These are phyloP conservation scores for Naganishia antarctica DNA, from an alignment of 768 basidiomycete species.

Conservation along the genomic window DNA sequence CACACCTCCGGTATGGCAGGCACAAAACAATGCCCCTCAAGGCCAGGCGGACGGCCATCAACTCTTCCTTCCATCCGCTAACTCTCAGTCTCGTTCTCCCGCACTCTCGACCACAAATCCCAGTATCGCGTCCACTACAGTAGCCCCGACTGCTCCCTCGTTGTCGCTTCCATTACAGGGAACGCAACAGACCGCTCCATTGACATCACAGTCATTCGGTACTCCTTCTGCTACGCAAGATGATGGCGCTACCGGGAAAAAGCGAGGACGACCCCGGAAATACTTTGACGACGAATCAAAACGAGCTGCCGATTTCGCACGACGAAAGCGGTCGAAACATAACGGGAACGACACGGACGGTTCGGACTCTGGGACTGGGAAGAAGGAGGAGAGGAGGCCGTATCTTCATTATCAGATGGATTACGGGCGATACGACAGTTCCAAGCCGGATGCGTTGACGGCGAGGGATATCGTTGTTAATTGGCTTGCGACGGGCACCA, in stretches of 20 bases:
- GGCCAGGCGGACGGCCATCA: too few species aligned
- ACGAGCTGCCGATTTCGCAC: background rate
- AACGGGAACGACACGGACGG: conserved; percentile 11
- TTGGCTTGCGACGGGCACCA: conserved; percentile 2
- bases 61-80: too few species aligned
- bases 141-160: too few species aligned
- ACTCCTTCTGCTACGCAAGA: too few species aligned
- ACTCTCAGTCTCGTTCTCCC: too few species aligned
- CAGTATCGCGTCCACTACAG: too few species aligned
- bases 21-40: too few species aligned
- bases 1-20: too few species aligned
- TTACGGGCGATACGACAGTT: conserved; percentile 6
- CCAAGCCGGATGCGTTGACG: conserved; percentile 13
- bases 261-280: conserved; percentile 8
- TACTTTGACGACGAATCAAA: background rate
- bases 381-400: background rate
- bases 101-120: too few species aligned
- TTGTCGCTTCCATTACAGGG: too few species aligned
- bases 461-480: conserved; percentile 16
- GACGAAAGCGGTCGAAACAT: background rate
- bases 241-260: background rate
- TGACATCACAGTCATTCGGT: too few species aligned
- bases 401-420: conserved; percentile 9
- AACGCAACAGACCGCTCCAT: too few species aligned
- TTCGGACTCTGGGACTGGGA: background rate